These are phyloP conservation scores for Harringtonia aguacate DNA, from an alignment of 2,329 filamentous ascomycete species.

Conservation along the genomic window DNA sequence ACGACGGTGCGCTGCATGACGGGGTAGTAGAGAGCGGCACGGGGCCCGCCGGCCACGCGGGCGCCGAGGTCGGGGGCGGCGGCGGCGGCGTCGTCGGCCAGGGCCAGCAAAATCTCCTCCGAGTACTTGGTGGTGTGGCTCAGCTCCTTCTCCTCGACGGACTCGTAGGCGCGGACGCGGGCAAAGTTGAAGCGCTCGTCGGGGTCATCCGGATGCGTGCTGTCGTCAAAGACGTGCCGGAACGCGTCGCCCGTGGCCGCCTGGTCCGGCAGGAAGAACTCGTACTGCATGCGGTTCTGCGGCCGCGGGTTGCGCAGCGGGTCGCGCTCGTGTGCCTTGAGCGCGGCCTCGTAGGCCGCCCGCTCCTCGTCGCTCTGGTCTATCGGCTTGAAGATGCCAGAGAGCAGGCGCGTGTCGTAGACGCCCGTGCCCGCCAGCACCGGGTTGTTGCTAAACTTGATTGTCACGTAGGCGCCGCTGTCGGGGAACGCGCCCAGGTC, in stretches of 20 bases:
- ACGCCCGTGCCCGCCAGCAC: slow-evolving; percentile 37
- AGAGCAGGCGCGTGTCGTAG: slow-evolving; percentile 52
- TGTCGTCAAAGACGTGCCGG: slow-evolving; percentile 49
- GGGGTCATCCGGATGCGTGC: slow-evolving; percentile 27
- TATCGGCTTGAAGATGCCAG: slow-evolving; percentile 50
- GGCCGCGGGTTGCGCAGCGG: slow-evolving; percentile 45
- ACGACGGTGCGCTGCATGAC: slow-evolving; percentile 54
- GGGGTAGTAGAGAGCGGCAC: slow-evolving; percentile 57
- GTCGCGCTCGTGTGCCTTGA: slow-evolving; percentile 45
- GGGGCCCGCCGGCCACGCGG: slow-evolving; percentile 34
- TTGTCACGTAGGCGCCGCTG: slow-evolving; percentile 56
- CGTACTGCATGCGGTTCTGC: slow-evolving; percentile 51
- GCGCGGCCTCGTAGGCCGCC: slow-evolving; percentile 35
- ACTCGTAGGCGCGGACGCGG: slow-evolving; percentile 54
- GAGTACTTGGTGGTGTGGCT: slow-evolving; percentile 50
- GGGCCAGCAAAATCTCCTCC: slow-evolving; percentile 51
- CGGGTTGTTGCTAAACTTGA: slow-evolving; percentile 59
- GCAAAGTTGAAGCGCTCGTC: slow-evolving; percentile 49
- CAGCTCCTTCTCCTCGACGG: slow-evolving; percentile 44
- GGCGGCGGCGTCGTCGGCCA: slow-evolving; percentile 35
- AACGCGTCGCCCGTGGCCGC: slow-evolving; percentile 39
- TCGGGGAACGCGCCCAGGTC: slow-evolving; percentile 61
- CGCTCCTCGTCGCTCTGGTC: slow-evolving; percentile 44
- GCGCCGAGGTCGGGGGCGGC: slow-evolving; percentile 16
- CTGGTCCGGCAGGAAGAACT: slow-evolving; percentile 51